phyloP scores from a whole-genome alignment of 2,329 filamentous ascomycete species.

The Pseudogymnoascus sp. region DNA sequence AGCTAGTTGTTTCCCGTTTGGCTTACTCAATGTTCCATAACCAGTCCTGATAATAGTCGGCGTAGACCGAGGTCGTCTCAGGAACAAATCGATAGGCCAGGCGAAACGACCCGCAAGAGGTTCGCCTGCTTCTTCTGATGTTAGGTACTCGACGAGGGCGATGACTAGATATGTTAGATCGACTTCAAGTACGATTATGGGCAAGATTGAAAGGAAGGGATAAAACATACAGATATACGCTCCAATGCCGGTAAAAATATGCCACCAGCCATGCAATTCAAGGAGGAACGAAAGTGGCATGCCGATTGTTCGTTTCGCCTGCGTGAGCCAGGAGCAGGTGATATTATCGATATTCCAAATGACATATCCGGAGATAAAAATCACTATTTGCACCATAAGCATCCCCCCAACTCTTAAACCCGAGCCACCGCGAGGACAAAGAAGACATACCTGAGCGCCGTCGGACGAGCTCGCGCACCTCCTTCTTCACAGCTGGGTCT shows the following conservation, averaged over 20 bases:
- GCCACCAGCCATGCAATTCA: constrained; percentile 60
- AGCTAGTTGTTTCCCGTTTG: background rate
- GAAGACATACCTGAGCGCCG: constrained; percentile 22
- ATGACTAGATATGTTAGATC: constrained; percentile 23
- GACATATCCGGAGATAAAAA: constrained; percentile 40
- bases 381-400: constrained; percentile 16
- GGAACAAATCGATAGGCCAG: constrained; percentile 23
- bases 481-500: constrained; percentile 19
- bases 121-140: constrained; percentile 27
- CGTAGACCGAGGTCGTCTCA: background rate
- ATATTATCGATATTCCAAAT: constrained; percentile 54
- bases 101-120: constrained; percentile 23
- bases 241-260: constrained; percentile 51
- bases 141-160: constrained; percentile 30
- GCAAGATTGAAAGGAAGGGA: too few relatives aligned
- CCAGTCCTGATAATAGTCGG: background rate
- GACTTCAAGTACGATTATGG: background rate
- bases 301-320: constrained; percentile 39
- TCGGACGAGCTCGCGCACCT: constrained; percentile 21
- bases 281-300: constrained; percentile 50
- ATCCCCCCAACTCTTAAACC: background rate
- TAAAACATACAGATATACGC: constrained; percentile 33
- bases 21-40: constrained; percentile 3
- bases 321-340: constrained; percentile 43
- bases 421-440: background rate